Evolutionary conservation across 2,329 filamentous ascomycete species (phyloP), one percentile per base, ranked within the genome.

Genomic region (Aureobasidium sp.): DNA sequence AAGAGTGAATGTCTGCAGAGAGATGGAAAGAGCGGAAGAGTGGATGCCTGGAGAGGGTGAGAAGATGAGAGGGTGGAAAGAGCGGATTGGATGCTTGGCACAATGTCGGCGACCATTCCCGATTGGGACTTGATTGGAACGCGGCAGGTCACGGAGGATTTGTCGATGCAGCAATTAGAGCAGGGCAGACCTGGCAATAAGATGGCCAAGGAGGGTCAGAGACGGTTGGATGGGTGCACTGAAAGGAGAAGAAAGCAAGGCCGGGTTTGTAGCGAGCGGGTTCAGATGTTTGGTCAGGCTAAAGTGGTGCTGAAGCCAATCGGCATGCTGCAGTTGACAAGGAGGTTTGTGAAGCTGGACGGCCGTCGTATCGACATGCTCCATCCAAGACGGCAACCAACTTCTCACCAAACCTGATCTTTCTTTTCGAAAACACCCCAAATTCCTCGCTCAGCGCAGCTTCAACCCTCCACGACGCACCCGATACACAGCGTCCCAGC

Each of bases 341-440:
- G 49, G 49, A 53, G 49, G 46, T n/a, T 38, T 38, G 49, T 53
- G 49, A 53, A 53, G 47, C 47, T 50, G 45, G 45, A 19, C 45
- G 27, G 45, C 45, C 13, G 47, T 53, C 35, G 49, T 53, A 38
- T 53, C 49, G 49, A 38, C 49, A 53, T 53, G 33, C 33, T 33
- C 11, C 13, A n/a, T 23, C 17, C 19, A 53, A 23, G 49, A 33
- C 31, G 33, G 17, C 47, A n/a, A 40, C 15, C 33, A 31, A 53
- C 33, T 53, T 53, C 17, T n/a, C n/a, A n/a, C 27, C 45, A 31
- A 25, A n/a, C 31, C 29, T 29, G 35, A 40, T 19, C 11, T 1
- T 42, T 5, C 29, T 25, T 15, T 17, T 17, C 33, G 49, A 35
- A 31, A 50, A 31, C 46, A 50, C 31, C 31, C n/a, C 6, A 8